A percentile compares a stretch with the other conserved stretches of the same genome.
These are phyloP conservation scores for Effrenium voratum DNA, from an alignment of 73 alveolate species.

Conservation along the genomic window DNA sequence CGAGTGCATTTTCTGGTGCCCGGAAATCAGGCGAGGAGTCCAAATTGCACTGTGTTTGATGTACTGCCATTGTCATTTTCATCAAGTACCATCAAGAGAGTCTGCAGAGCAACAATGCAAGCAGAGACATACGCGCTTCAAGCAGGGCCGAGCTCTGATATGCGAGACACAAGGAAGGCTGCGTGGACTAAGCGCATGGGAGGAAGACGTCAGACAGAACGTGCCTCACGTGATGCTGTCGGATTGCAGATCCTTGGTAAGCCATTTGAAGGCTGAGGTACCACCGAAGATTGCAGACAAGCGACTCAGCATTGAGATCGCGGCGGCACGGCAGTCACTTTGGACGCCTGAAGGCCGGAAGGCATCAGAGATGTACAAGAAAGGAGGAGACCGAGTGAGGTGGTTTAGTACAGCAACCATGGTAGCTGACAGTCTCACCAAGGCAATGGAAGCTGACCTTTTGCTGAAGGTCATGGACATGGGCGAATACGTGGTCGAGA, in stretches of 20 bases:
- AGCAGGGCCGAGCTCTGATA: not conserved
- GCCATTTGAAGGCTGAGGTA: not conserved
- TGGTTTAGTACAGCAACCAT: not conserved
- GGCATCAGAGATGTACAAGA: not conserved
- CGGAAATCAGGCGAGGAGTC: not conserved
- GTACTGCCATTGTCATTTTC: not conserved
- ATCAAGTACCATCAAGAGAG: not conserved
- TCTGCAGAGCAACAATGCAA: not conserved
- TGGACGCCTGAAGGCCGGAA: not conserved
- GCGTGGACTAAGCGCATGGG: not conserved
- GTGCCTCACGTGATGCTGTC: not conserved
- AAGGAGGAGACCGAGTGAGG: not conserved
- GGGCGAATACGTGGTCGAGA: not conserved
- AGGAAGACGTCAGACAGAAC: not conserved
- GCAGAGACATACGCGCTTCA: not conserved
- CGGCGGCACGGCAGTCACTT: not conserved
- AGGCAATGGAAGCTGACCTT: not conserved
- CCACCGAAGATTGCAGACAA: not conserved
- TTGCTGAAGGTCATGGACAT: not conserved
- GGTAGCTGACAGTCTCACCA: not conserved
- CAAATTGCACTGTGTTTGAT: not conserved
- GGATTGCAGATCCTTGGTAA: not conserved
- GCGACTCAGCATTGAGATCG: not conserved
- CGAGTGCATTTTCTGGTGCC: not conserved
- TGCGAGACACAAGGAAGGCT: not conserved